Base-by-base conservation (phyloP, 768 basidiomycete species). In the Melanogaster broomeanus region DNA sequence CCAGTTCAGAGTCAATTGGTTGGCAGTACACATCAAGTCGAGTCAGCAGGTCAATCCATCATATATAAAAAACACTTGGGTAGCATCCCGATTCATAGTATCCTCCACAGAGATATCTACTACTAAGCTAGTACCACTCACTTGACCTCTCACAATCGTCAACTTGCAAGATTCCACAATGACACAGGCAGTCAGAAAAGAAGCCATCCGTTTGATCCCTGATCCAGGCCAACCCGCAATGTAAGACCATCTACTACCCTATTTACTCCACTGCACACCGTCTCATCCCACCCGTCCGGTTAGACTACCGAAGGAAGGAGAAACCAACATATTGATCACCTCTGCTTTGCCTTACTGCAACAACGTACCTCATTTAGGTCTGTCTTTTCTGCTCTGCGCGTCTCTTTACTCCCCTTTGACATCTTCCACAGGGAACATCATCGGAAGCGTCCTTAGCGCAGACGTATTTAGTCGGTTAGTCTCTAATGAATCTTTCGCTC, bases 291-390 rank as follows among this genome's bases (percentile, higher is more conserved):
- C 33, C 42, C 10, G 27, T 42, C 39, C 25, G 30, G 27, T 22
- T 47, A 88, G 86, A 43, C 68, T 87, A 37, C 97, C 97, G 11
- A 86, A 87, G 68, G 79, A 85, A 40, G 96, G 95, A 41, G 87
- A 94, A 70, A 77, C 77, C 49, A 99, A 98, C 65, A 75, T 95
- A 38, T 76, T 99, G 25, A 86, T 99, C 59, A 98, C 97, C 11
- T 97, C 93, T 57, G 95, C 97, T 33, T 74, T 99, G 49, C 97
- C 97, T 1, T 94, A 94, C 65, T 93, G 93, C 70, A 98, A 98
- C 69, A 98, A 98, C 62, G 95, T 97, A 11, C 94, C 96, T 22
- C 94, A 98, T 77, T 81, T 97, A 39, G 94, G 95, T 84, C 65
- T 60, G 79, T 71, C 18, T 41, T n/a, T n/a, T n/a, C n/a, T n/a